These are phyloP conservation scores for Boletus reticuloceps DNA, from an alignment of 768 basidiomycete genomes.

Conservation along the genomic window DNA sequence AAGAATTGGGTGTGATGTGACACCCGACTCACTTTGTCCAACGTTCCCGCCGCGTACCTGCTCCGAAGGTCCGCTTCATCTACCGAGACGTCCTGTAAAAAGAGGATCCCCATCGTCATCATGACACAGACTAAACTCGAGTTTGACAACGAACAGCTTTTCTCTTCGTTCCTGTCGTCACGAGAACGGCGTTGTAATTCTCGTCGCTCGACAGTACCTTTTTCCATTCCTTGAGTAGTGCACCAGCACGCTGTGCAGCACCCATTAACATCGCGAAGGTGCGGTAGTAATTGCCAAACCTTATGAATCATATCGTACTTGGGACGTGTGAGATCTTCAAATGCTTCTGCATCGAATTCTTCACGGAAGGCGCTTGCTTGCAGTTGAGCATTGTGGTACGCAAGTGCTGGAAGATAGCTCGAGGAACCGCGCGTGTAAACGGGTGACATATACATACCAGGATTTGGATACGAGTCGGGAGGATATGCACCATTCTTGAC, in stretches of 20 bases:
- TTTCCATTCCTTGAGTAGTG: constrained; percentile 71
- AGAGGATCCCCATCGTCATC: neutral
- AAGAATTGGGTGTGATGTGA: neutral
- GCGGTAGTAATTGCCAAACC: constrained; percentile 38
- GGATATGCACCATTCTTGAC: constrained; percentile 78
- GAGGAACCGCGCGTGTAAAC: neutral
- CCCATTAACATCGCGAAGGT: neutral
- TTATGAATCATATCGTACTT: constrained; percentile 76
- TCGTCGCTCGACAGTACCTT: constrained; percentile 57
- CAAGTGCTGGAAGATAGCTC: constrained; percentile 43
- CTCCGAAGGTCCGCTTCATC: constrained; percentile 75
- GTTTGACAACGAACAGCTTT: constrained; percentile 55
- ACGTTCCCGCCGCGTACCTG: constrained; percentile 53
- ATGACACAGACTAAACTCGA: neutral
- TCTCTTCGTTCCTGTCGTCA: constrained; percentile 58
- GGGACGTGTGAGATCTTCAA: constrained; percentile 82
- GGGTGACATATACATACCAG: constrained; percentile 51
- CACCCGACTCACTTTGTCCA: constrained; percentile 57
- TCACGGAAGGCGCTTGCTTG: constrained; percentile 93
- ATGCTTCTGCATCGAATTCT: constrained; percentile 72
- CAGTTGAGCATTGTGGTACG: constrained; percentile 85
- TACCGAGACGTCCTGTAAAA: constrained; percentile 53
- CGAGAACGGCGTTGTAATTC: constrained; percentile 52
- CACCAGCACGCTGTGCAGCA: constrained; percentile 57
- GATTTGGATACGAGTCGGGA: constrained; percentile 90